phyloP scores from a whole-genome alignment of 2,329 filamentous ascomycete species.

The Claviceps sp. region DNA sequence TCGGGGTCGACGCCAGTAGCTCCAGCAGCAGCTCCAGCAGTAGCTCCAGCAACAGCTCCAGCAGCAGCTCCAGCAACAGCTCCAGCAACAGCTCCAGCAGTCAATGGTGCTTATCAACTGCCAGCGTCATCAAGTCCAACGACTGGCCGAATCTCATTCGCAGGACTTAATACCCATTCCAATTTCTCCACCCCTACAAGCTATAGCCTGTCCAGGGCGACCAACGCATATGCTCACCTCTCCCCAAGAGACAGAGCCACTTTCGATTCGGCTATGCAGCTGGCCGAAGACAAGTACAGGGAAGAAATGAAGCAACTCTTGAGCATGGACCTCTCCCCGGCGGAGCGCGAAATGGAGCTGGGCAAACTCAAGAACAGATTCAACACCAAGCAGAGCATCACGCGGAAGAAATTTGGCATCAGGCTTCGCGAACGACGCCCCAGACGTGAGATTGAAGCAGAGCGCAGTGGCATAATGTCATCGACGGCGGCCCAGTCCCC shows the following conservation, averaged over 20 bases:
- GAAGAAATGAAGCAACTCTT: constrained; percentile 29
- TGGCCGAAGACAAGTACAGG: constrained; percentile 23
- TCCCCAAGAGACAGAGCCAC: constrained; percentile 12
- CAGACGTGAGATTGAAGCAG: constrained; percentile 30
- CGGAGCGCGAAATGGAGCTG: constrained; percentile 19
- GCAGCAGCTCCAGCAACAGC: no score
- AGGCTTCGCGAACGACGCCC: constrained; percentile 35
- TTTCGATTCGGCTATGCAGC: constrained; percentile 18
- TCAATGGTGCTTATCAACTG: not conserved
- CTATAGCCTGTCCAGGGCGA: not conserved
- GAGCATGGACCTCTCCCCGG: constrained; percentile 17
- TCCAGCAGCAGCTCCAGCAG: no score
- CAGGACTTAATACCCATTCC: not conserved
- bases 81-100: no score
- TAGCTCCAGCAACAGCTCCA: no score
- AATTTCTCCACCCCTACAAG: not conserved
- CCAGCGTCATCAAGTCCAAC: not conserved
- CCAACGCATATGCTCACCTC: constrained; percentile 33
- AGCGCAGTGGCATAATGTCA: constrained; percentile 24
- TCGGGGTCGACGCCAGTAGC: not conserved
- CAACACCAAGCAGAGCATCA: constrained; percentile 41
- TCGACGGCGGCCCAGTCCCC: not conserved
- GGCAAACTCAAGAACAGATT: constrained; percentile 37
- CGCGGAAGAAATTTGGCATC: constrained; percentile 45
- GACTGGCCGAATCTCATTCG: not conserved